Evolutionary conservation across 805 yeast species (phyloP), one percentile per base, ranked within the genome.

Genomic region (Huiozyma naganishii): DNA sequence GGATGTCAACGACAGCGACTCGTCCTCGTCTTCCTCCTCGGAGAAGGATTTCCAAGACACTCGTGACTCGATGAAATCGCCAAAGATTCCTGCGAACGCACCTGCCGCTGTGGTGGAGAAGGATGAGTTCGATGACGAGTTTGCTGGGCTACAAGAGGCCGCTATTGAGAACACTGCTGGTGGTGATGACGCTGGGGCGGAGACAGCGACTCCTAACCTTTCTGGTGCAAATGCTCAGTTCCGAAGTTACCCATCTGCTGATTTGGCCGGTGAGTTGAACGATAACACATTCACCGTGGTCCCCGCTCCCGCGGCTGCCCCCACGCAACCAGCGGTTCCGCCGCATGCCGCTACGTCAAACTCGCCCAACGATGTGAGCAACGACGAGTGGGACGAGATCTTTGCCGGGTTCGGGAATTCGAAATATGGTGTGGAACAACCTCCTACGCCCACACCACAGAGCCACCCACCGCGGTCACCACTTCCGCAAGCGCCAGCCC

Each of bases 381-480:
- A 70, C 42, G 95, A 86, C 55, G 97, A 88, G 61, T 88, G 97
- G 97, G 95, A 88, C 56, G 89, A 86, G 65, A 73, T 88, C 27
- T 88, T 88, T 67, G 90, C 94, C 4, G 95, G 94, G 0, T 83
- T 85, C 59, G 89, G 90, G 12, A 82, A 81, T 50, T 39, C 50
- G 13, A 51, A 48, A 17, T 34, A 45, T 29, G 43, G 46, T 12
- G 30, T 8, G 9, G 37, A 39, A 12, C 37, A 28, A 34, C 37
- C 34, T 17, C 44, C 50, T 13, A 39, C 53, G n/a, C 52, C 48
- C 28, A 30, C 9, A 8, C 9, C 33, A 3, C 33, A 30, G 33
- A 37, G 29, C 33, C 33, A 30, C 9, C 11, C 33, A 9, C 9
- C n/a, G 11, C 11, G 11, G 11, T 8, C n/a, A 30, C 53, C 56